Evolutionary conservation across 2,329 filamentous ascomycete species (phyloP).

Genomic region (Alternaria arbusti): DNA sequence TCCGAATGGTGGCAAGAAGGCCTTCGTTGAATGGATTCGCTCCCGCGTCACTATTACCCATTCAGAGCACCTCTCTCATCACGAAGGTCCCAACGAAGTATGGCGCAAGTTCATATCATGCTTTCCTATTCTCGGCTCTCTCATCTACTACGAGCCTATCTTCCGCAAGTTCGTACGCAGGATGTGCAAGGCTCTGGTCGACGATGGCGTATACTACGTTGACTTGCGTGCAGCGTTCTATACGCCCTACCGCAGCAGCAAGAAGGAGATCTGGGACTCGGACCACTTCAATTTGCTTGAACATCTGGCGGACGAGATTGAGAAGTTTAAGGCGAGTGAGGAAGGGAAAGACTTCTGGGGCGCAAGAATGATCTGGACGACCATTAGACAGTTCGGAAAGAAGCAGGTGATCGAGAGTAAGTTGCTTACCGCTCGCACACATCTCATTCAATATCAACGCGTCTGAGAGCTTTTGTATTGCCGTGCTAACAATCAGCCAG

Average conservation of each 20-base stretch:
- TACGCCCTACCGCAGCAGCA: conserved; percentile 71
- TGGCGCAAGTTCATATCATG: conserved; percentile 82
- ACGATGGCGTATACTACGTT: conserved; percentile 83
- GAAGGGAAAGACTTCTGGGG: conserved; percentile 84
- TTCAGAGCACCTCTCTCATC: conserved; percentile 77
- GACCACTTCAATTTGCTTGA: conserved; percentile 74
- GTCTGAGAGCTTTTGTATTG: not conserved
- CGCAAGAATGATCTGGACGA: conserved; percentile 83
- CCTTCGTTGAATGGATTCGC: conserved; percentile 80
- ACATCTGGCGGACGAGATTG: conserved; percentile 78
- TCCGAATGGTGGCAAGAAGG: conserved; percentile 71
- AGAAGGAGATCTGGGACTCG: conserved; percentile 68
- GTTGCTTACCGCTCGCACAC: conserved; percentile 3
- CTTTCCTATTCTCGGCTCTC: conserved; percentile 74
- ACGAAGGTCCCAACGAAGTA: conserved; percentile 81
- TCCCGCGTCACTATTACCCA: conserved; percentile 73
- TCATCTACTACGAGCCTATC: conserved; percentile 90
- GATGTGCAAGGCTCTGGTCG: conserved; percentile 73
- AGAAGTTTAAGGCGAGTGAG: conserved; percentile 73
- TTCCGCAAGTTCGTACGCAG: conserved; percentile 76
- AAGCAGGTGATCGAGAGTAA: conserved; percentile 70
- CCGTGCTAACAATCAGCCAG: conserved; percentile 23
- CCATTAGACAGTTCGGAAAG: conserved; percentile 68
- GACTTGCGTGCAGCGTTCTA: conserved; percentile 81
- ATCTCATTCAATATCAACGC: not conserved